These are phyloP conservation scores for Fusarium sp. DNA, from an alignment of 2,329 filamentous ascomycete species.

Conservation along the genomic window DNA sequence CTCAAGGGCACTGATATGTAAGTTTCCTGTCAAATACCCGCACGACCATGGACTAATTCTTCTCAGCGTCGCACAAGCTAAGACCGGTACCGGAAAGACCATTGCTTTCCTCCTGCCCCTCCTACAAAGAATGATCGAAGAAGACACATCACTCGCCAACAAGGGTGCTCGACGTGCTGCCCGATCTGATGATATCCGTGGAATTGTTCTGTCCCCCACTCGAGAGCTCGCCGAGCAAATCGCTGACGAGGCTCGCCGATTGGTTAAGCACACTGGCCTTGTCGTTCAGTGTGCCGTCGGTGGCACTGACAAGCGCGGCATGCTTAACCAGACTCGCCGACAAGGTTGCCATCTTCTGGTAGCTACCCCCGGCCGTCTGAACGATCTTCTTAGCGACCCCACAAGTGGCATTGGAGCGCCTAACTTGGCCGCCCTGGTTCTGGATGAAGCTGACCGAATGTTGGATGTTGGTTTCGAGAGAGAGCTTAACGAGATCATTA, in stretches of 20 bases:
- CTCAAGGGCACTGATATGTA: constrained; percentile 88
- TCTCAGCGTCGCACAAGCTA: constrained; percentile 85
- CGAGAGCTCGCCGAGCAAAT: constrained; percentile 88
- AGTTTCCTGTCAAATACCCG: constrained; percentile 54
- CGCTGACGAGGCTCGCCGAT: constrained; percentile 80
- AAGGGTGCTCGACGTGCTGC: constrained; percentile 56
- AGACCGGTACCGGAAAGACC: constrained; percentile 97
- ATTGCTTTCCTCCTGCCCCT: constrained; percentile 91
- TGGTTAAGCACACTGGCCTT: constrained; percentile 77
- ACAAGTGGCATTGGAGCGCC: constrained; percentile 75
- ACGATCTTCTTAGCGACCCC: constrained; percentile 82
- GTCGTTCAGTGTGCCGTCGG: constrained; percentile 86
- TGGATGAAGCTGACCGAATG: constrained; percentile 99
- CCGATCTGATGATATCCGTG: constrained; percentile 73
- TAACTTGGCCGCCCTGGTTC: constrained; percentile 91
- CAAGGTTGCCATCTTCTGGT: constrained; percentile 91
- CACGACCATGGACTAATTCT: constrained; percentile 36
- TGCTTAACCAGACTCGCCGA: constrained; percentile 77
- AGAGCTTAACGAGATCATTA: constrained; percentile 74
- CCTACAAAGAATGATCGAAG: constrained; percentile 81
- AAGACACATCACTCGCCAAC: constrained; percentile 73
- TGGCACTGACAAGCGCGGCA: constrained; percentile 82
- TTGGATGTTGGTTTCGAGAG: constrained; percentile 90
- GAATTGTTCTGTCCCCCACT: constrained; percentile 83
- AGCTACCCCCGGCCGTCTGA: constrained; percentile 89